Evolutionary conservation across 2,329 filamentous ascomycete species (phyloP).

Genomic region (Samsoniella hepiali): DNA sequence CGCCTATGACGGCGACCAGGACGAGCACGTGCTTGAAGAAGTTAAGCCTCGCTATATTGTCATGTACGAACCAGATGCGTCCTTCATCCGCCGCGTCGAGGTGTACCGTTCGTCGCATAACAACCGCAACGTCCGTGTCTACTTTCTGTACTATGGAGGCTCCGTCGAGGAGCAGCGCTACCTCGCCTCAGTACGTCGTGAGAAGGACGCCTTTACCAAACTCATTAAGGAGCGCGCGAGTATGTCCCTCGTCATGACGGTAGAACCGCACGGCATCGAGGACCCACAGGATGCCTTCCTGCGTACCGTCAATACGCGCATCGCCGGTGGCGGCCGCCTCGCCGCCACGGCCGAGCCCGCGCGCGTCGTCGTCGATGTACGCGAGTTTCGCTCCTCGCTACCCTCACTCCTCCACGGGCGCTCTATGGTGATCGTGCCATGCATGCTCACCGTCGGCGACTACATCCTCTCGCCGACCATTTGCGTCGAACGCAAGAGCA

Average conservation of each 20-base stretch:
- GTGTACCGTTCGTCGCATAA: conserved; percentile 94
- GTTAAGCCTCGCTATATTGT: conserved; percentile 90
- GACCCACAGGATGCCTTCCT: conserved; percentile 91
- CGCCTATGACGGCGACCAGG: conserved; percentile 91
- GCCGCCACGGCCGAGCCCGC: conserved; percentile 82
- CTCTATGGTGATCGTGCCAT: conserved; percentile 84
- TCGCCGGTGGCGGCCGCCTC: conserved; percentile 86
- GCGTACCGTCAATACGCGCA: conserved; percentile 92
- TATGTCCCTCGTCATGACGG: conserved; percentile 85
- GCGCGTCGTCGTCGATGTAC: conserved; percentile 89
- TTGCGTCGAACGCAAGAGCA: conserved; percentile 90
- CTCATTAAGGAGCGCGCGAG: conserved; percentile 90
- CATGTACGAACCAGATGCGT: conserved; percentile 96
- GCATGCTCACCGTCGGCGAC: conserved; percentile 94
- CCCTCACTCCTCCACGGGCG: conserved; percentile 88
- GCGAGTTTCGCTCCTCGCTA: conserved; percentile 90
- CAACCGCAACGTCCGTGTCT: conserved; percentile 83
- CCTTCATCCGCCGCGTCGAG: conserved; percentile 91
- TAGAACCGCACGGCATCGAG: conserved; percentile 64
- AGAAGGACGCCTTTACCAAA: conserved; percentile 94
- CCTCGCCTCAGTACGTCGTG: conserved; percentile 80
- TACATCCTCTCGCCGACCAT: conserved; percentile 90
- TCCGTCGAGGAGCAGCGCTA: conserved; percentile 96
- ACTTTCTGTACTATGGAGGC: conserved; percentile 93
- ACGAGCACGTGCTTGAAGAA: conserved; percentile 95